Evolutionary conservation across 1,284 basidiomycete genomes (phyloP).

Genomic region (Ustilago bromivora): DNA sequence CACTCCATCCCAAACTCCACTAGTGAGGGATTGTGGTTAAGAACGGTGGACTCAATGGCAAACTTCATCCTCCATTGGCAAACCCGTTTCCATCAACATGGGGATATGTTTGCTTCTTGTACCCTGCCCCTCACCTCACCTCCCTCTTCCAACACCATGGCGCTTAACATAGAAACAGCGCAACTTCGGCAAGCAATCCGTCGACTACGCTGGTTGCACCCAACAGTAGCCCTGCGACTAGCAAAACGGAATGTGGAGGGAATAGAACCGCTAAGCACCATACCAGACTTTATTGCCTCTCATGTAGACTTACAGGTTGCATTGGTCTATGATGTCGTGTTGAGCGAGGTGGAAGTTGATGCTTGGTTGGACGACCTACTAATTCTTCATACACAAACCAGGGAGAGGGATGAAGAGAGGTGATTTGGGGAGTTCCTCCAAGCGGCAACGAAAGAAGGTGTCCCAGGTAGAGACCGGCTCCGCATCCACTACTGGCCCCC

Average conservation of each 20-base stretch:
- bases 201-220: slow-evolving; percentile 25
- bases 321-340: slow-evolving; percentile 31
- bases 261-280: slow-evolving; percentile 1
- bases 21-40: slow-evolving; percentile 20
- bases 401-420: slow-evolving; percentile 3
- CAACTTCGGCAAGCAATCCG: slow-evolving; percentile 28
- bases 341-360: slow-evolving; percentile 16
- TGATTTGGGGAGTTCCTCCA: slow-evolving; percentile 11
- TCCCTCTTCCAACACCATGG: background rate
- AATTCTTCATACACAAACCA: slow-evolving; percentile 11
- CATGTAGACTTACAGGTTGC: slow-evolving; percentile 43
- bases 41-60: slow-evolving; percentile 45
- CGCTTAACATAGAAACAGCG: background rate
- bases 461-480: slow-evolving; percentile 26
- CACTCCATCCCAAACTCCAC: background rate
- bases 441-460: slow-evolving; percentile 9
- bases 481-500: slow-evolving; percentile 31
- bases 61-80: slow-evolving; percentile 52
- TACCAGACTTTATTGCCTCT: slow-evolving; percentile 13
- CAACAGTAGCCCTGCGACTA: slow-evolving; percentile 27
- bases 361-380: slow-evolving; percentile 32
- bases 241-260: slow-evolving; percentile 19
- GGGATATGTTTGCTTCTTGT: slow-evolving; percentile 42
- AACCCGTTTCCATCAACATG: slow-evolving; percentile 38
- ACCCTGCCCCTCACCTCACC: slow-evolving; percentile 9